Base-by-base conservation (phyloP, 1,139 yeast species). In the Kluyveromyces sp. region DNA sequence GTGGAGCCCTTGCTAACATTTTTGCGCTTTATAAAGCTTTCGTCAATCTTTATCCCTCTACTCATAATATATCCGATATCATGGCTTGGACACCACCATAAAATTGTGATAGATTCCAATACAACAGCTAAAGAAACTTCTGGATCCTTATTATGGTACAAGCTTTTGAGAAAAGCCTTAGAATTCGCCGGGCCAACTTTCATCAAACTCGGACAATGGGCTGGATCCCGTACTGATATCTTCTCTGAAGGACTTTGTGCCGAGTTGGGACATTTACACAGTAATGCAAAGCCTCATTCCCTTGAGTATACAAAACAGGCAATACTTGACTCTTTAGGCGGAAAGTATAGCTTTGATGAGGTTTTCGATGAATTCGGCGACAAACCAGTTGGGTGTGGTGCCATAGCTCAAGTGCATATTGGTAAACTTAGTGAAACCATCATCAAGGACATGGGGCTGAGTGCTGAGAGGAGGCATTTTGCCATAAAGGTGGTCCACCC, bases 121-220 rank as follows among this genome's bases (percentile, higher is more conserved):
- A 22, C 19, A 22, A 36, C 36, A 28, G 39, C 34, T 6, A 44
- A 63, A n/a, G 70, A 74, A 16, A 69, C 80, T 30, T 55, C 71
- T 1, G 96, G 96, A 0, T 77, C 89, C 1, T 56, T 73, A 22
- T 41, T 79, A 22, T 92, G 96, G 96, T 89, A 75, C 62, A 64
- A 65, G 44, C 68, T 80, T 46, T 64, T 89, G 33, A 72, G 89
- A 42, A 68, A 77, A 66, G 70, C 84, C 1, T 78, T 94, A 49
- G 96, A 92, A 61, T 51, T 71, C 25, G 96, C 96, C 0, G 98
- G 98, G 1, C 95, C 98, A 2, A 83, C 95, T 4, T 92, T 92
- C 63, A 86, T 92, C 49, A 92, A 92, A 64, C 73, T 92, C 50
- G 98, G 97, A 3, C 98, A 94, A 69, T 92, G 99, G 99, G 98